Evolutionary conservation across 306 rosid genomes (phyloP), one percentile per base, ranked within the genome.

Genomic region (Mimosa pudica): DNA sequence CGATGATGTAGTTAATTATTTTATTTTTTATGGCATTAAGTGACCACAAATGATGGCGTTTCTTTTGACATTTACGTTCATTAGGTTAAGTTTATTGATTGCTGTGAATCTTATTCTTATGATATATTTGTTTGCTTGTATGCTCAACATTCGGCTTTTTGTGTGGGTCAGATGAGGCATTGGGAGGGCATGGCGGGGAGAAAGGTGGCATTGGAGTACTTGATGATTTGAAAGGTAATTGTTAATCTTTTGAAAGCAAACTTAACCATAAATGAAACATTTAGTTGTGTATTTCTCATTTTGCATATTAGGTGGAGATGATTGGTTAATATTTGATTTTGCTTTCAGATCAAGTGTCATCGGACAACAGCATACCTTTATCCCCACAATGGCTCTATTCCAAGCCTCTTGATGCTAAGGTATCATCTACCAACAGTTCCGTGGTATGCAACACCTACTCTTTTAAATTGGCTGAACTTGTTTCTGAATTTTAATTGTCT

Each of bases 361-460:
- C 81, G 12, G 89, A 82, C 62, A 80, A 67, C 81, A 85, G 51
- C 80, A 77, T 86, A 66, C 89, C 89, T 33, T 65, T 86, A 54
- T 86, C 89, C 20, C 89, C 89, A n/a, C 89, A 82, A n/a, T 86
- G 89, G 89, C 84, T 90, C 24, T 87, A 89, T 81, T 83, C 95
- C 73, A 90, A 90, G 66, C 89, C 91, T 49, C 86, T 74, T 85
- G 94, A 90, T 79, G 88, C 87, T 2, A 90, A 47, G 86, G 44
- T 88, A 30, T 47, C 74, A 9, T 24, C 89, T 61, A 55, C 84
- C 71, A 89, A 83, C 64, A 70, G 79, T 7, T 73, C 47, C 33
- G 94, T 85, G 83, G 94, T 90, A 90, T 61, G 89, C 35, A 42
- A 75, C n/a, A 55, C 76, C 61, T 14, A 36, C 24, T 30, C 51